Percentiles rank a stretch among this genome's conserved stretches.
Conservation (phyloP, 257 asterid genomes). For the Ilex aquifolium region DNA sequence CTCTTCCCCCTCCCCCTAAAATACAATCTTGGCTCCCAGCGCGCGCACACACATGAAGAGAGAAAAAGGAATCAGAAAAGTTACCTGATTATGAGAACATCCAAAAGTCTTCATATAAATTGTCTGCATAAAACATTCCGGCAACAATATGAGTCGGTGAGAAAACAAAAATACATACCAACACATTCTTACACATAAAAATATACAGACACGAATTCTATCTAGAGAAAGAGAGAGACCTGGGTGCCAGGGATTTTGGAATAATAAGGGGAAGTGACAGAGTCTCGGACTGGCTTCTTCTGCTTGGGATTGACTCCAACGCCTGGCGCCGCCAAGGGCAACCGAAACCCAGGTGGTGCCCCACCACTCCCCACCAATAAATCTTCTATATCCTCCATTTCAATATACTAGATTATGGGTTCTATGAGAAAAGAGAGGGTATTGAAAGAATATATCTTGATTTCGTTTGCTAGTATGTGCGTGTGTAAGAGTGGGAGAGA, state of each 20-base stretch:
- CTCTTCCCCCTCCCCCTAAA: too few relatives aligned
- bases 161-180: background rate
- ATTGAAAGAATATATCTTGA: too few relatives aligned
- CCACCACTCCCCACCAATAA: conserved; percentile 56
- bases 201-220: background rate
- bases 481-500: too few relatives aligned
- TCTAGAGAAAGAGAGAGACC: conserved; percentile 26
- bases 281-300: conserved; percentile 31
- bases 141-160: background rate
- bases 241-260: conserved; percentile 85
- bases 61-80: background rate
- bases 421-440: too few relatives aligned
- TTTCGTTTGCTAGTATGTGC: too few relatives aligned
- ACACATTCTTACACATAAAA: background rate
- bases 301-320: conserved; percentile 58
- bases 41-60: too few relatives aligned
- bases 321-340: conserved; percentile 41
- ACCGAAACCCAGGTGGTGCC: conserved; percentile 67
- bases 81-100: conserved; percentile 91
- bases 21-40: background rate
- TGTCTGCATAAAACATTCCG: conserved; percentile 45
- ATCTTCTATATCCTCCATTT: conserved; percentile 92
- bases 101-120: conserved; percentile 90
- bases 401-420: background rate
- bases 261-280: conserved; percentile 15